Evolutionary conservation across 306 rosid species (phyloP).

Genomic region (Trifolium fragiferum): DNA sequence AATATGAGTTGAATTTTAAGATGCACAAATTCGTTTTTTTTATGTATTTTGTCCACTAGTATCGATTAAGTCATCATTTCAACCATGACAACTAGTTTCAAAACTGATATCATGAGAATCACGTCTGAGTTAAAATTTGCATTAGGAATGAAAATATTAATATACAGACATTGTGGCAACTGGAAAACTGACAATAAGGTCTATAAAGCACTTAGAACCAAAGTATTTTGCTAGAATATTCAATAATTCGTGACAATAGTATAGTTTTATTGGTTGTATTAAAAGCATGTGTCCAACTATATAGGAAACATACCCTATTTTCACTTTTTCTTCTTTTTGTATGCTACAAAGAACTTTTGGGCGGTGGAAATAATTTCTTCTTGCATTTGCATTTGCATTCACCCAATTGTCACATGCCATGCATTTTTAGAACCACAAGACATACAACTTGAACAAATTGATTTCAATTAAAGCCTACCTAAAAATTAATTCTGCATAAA

Average conservation of each 20-base stretch:
- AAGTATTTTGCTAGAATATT: neutral
- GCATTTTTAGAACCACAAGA: constrained; percentile 25
- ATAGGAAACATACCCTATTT: constrained; percentile 41
- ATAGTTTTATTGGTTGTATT: constrained; percentile 18
- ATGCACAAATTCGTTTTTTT: too few species aligned
- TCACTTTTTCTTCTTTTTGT: constrained; percentile 37
- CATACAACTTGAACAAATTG: constrained; percentile 28
- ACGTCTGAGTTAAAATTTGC: neutral
- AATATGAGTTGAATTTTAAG: too few species aligned
- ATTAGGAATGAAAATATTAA: neutral
- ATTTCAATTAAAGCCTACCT: constrained; percentile 36
- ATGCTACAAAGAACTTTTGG: constrained; percentile 3
- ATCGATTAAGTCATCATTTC: too few species aligned
- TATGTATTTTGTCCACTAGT: too few species aligned
- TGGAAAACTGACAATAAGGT: neutral
- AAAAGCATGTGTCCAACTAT: constrained; percentile 40
- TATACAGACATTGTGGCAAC: neutral
- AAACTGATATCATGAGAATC: neutral
- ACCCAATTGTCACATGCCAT: constrained; percentile 41
- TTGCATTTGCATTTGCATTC: constrained; percentile 32
- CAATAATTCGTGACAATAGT: constrained; percentile 18
- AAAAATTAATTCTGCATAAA: constrained; percentile 30
- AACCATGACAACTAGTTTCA: too few species aligned
- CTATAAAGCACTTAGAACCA: neutral
- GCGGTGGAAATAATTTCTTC: constrained; percentile 46